Percentiles rank a stretch among this genome's conserved stretches.
phyloP scores from a whole-genome alignment of 1,139 yeast species.

The Yamadazyma aaseri region DNA sequence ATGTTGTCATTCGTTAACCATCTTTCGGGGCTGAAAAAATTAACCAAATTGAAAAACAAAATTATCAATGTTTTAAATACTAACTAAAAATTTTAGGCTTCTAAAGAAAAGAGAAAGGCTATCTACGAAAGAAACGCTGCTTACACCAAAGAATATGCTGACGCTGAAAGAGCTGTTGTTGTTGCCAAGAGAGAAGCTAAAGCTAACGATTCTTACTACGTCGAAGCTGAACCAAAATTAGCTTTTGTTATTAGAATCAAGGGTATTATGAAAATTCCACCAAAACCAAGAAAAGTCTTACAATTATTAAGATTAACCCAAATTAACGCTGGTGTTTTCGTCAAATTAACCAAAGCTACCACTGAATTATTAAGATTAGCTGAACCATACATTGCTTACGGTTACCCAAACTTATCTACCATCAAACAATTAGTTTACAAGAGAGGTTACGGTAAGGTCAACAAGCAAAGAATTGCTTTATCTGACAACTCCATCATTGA shows the following conservation, averaged over 20 bases:
- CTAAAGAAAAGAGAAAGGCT: conserved; percentile 91
- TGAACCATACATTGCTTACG: conserved; percentile 99
- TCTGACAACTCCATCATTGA: conserved; percentile 94
- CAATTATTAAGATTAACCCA: conserved; percentile 97
- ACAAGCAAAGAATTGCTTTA: conserved; percentile 97
- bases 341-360: conserved; percentile 98
- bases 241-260: conserved; percentile 98
- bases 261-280: conserved; percentile 99
- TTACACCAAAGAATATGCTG: conserved; percentile 95
- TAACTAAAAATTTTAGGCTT: conserved; percentile 54
- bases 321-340: conserved; percentile 98
- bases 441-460: conserved; percentile 99
- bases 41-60: conserved; percentile 6
- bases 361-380: conserved; percentile 93
- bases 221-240: conserved; percentile 94
- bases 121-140: conserved; percentile 97
- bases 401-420: conserved; percentile 97
- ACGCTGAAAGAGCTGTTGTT: conserved; percentile 90
- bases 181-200: conserved; percentile 95
- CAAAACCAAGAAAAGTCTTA: conserved; percentile 99
- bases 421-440: conserved; percentile 97
- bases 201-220: conserved; percentile 95
- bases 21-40: conserved; percentile 96
- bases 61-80: conserved; percentile 21
- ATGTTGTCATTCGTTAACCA: conserved; percentile 97